Percentiles rank a stretch among this genome's conserved stretches.
Conservation (phyloP, 2,329 filamentous ascomycete species). For the Calycina herbarum region DNA sequence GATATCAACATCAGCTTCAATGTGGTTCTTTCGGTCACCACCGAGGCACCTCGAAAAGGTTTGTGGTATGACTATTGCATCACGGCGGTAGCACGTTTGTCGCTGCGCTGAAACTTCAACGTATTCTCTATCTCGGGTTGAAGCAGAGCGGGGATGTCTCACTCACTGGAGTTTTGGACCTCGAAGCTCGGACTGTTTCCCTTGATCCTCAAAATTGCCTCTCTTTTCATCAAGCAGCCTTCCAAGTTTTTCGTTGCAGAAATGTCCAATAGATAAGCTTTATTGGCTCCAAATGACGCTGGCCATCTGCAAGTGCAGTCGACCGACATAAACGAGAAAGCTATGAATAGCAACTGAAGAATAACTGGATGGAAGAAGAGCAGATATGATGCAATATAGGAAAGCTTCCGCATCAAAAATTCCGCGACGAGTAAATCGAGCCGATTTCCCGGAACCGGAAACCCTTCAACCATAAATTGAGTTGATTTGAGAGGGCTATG, state of each 20-base stretch:
- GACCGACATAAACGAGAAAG: constrained; percentile 4
- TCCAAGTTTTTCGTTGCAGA: not conserved
- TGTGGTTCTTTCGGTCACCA: not conserved
- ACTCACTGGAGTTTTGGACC: not conserved
- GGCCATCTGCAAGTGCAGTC: not conserved
- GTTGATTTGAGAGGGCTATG: not conserved
- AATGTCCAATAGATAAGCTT: not conserved
- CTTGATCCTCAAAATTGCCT: not conserved
- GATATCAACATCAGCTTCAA: not conserved
- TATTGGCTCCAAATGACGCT: not conserved
- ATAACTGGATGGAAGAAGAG: not conserved
- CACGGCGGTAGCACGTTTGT: not conserved
- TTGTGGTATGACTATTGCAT: not conserved
- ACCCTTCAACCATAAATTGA: not conserved
- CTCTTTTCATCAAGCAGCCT: not conserved
- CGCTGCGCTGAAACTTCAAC: not conserved
- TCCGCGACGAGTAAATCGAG: too few relatives aligned
- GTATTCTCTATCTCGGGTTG: not conserved
- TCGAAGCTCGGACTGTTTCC: too few relatives aligned
- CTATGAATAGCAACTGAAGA: constrained; percentile 7
- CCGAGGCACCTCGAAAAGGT: not conserved
- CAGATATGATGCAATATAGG: not conserved
- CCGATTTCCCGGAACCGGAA: not conserved
- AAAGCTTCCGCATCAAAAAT: not conserved
- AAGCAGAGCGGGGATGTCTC: not conserved